Evolutionary conservation across 2,329 filamentous ascomycete species (phyloP).

Genomic region (Ophiostoma sp.): DNA sequence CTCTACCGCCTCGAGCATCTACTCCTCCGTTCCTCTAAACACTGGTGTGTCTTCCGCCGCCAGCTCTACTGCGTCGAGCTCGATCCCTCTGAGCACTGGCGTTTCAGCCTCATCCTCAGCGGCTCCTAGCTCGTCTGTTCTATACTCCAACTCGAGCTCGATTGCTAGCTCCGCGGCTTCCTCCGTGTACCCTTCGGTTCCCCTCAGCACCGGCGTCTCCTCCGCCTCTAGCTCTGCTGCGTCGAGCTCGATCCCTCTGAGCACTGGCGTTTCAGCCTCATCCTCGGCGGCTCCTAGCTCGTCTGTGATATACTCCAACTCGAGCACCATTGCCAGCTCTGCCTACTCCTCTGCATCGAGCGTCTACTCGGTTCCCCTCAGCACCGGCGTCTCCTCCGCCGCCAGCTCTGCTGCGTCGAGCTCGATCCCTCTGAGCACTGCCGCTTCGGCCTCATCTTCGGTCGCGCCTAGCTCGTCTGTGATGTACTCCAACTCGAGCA

Average conservation of each 20-base stretch:
- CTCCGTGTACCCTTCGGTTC: too few relatives aligned
- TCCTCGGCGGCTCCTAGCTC: background rate
- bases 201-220: too few relatives aligned
- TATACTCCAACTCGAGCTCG: too few relatives aligned
- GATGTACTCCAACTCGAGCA: background rate
- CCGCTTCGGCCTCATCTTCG: background rate
- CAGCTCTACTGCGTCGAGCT: too few relatives aligned
- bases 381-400: background rate
- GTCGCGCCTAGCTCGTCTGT: background rate
- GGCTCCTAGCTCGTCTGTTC: too few relatives aligned
- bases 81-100: too few relatives aligned
- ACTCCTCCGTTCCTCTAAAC: background rate
- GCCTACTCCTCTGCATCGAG: background rate
- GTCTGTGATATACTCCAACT: background rate
- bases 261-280: background rate
- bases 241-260: slow-evolving; percentile 2
- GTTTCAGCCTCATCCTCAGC: too few relatives aligned
- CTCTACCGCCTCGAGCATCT: background rate
- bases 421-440: background rate
- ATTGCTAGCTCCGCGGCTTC: too few relatives aligned
- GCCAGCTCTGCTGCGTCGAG: background rate
- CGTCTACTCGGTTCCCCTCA: background rate
- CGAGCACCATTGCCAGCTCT: background rate
- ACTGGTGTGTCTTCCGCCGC: too few relatives aligned
- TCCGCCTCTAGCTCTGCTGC: too few relatives aligned